Evolutionary conservation across 495 filamentous ascomycete species (phyloP).

Genomic region (Amphirosellinia nigrospora): DNA sequence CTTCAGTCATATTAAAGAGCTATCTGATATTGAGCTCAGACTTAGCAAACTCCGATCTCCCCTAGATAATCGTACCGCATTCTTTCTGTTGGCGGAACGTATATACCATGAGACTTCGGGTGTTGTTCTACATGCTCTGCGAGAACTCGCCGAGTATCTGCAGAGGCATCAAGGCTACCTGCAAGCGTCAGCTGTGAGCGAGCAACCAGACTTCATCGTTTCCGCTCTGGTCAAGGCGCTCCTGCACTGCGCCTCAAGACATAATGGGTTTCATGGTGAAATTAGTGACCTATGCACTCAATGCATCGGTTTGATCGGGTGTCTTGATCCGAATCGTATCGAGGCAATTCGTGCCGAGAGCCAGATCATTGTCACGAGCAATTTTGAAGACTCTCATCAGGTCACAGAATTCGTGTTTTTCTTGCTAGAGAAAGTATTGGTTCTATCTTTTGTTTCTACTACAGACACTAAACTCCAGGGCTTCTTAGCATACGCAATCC

Average conservation of each 20-base stretch:
- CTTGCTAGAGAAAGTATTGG: conserved; percentile 82
- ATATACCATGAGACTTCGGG: conserved; percentile 81
- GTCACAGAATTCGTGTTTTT: conserved; percentile 86
- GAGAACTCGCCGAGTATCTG: conserved; percentile 76
- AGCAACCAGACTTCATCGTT: conserved; percentile 82
- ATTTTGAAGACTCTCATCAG: conserved; percentile 81
- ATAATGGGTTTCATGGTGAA: conserved; percentile 67
- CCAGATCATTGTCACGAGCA: conserved; percentile 81
- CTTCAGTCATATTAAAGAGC: conserved; percentile 69
- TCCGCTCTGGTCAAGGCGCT: conserved; percentile 72
- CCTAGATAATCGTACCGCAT: conserved; percentile 62
- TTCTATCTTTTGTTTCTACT: conserved; percentile 87
- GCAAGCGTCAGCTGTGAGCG: conserved; percentile 79
- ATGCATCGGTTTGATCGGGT: conserved; percentile 86
- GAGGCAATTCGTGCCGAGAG: conserved; percentile 77
- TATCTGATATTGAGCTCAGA: conserved; percentile 67
- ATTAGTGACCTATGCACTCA: conserved; percentile 76
- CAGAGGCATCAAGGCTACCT: conserved; percentile 77
- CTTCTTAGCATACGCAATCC: conserved; percentile 91
- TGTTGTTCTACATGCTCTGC: conserved; percentile 79
- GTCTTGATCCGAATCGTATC: conserved; percentile 86
- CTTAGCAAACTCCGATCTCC: conserved; percentile 67
- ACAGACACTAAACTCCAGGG: conserved; percentile 86
- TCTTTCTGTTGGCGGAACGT: conserved; percentile 71
- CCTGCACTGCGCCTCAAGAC: conserved; percentile 82